Evolutionary conservation across 2,329 filamentous ascomycete genomes (phyloP), one percentile per base, ranked within the genome.

Genomic region (Aureobasidium sp.): DNA sequence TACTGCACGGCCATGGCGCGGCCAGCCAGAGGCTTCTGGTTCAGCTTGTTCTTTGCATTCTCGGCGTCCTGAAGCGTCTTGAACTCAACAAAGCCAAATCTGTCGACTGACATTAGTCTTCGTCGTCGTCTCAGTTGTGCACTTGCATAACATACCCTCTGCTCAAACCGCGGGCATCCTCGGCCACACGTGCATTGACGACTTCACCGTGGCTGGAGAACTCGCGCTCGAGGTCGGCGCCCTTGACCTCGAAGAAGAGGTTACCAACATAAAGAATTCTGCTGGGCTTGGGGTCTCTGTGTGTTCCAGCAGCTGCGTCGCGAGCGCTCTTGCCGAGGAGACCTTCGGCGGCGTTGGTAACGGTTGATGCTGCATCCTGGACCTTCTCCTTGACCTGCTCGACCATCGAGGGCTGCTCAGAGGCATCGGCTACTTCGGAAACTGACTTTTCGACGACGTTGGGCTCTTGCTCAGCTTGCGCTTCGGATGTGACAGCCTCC

Each of bases 21-120:
- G 62, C 87, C 87, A 72, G 87, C 83, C 67, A 85, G 82, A 42
- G 84, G 71, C 65, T 81, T 78, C 72, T 84, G 78, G 70, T 90
- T 78, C 73, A 85, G 79, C 55, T 78, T 79, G 48, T 81, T 73
- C 44, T 87, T 77, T 61, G 87, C 87, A 14, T 76, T 70, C 17
- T 76, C 74, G 22, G 87, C 87, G 59, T 78, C 73, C 14, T 82
- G 76, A 44, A 80, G 63, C 29, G 72, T 77, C 37, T 79, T 78
- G 71, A 84, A 89, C 63, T 84, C 79, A 63, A 89, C 74, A 71
- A 87, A 89, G 60, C 79, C 87, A 70, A 88, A 90, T 65, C 86
- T 88, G 47, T 9, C 27, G 63, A 62, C 37, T 41, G 20, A 48
- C 52, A 56, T 62, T 45, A 53, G 58, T 52, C 47, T 44, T 25